Conservation (phyloP, 2,329 filamentous ascomycete species). For the Myriangium duriaei region DNA sequence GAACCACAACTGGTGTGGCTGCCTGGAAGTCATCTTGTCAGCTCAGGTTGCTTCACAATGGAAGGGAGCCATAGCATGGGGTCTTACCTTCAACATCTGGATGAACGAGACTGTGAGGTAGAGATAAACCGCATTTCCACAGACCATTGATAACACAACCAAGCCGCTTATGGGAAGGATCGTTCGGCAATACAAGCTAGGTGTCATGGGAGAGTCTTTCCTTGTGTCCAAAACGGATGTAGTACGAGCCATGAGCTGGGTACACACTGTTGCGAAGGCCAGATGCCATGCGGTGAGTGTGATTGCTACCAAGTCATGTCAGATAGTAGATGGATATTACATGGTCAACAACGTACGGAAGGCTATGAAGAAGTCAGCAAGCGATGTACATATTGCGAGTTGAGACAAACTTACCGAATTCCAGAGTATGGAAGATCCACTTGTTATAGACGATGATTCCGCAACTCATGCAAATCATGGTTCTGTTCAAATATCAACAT, state of each 20-base stretch:
- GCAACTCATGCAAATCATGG: constrained; percentile 87
- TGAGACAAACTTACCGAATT: constrained; percentile 59
- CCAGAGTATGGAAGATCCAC: constrained; percentile 77
- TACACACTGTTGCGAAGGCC: constrained; percentile 84
- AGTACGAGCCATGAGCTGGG: constrained; percentile 81
- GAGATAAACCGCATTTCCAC: constrained; percentile 88
- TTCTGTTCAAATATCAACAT: constrained; percentile 36
- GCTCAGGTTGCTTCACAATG: constrained; percentile 97
- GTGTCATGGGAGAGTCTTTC: constrained; percentile 81
- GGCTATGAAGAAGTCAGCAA: constrained; percentile 2
- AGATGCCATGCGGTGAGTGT: constrained; percentile 95
- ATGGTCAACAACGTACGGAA: neutral
- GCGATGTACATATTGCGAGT: neutral
- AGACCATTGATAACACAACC: constrained; percentile 93
- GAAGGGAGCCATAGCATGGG: constrained; percentile 94
- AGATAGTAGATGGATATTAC: constrained; percentile 20
- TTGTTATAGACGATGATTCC: constrained; percentile 99
- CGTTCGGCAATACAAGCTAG: constrained; percentile 48
- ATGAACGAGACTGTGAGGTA: constrained; percentile 95
- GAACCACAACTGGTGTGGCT: constrained; percentile 88
- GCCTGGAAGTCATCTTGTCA: constrained; percentile 64
- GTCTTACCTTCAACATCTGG: constrained; percentile 82
- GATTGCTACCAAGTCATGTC: constrained; percentile 46
- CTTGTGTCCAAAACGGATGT: constrained; percentile 84
- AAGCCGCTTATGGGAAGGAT: constrained; percentile 92